Evolutionary conservation across 169 alveolate genomes (phyloP).

Genomic region (Cryptosporidium felis): DNA sequence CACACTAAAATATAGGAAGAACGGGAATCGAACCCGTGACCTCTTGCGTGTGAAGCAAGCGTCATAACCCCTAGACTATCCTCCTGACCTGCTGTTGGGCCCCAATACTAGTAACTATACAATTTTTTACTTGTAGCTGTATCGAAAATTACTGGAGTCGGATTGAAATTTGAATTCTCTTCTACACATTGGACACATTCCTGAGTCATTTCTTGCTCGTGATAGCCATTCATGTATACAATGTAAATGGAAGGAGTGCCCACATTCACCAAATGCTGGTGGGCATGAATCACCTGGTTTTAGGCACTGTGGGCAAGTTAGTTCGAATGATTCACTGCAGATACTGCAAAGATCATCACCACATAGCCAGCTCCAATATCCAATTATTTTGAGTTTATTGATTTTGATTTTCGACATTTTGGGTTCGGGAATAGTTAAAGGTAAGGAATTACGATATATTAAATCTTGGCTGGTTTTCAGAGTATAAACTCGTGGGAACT

Average conservation of each 20-base stretch:
- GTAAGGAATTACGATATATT: background rate
- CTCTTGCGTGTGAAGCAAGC: constrained; percentile 97
- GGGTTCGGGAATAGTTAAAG: background rate
- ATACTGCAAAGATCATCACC: constrained; percentile 83
- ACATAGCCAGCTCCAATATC: constrained; percentile 83
- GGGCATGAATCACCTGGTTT: constrained; percentile 84
- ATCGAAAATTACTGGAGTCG: background rate
- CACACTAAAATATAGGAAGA: constrained; percentile 61
- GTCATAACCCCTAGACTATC: constrained; percentile 96
- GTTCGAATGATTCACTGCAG: constrained; percentile 81
- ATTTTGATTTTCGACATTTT: constrained; percentile 77
- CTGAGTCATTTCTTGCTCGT: constrained; percentile 68
- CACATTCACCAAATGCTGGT: constrained; percentile 84
- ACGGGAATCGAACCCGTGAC: constrained; percentile 97
- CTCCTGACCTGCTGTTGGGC: constrained; percentile 76
- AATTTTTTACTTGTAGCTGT: background rate
- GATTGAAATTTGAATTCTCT: constrained; percentile 72
- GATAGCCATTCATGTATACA: constrained; percentile 83
- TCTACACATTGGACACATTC: constrained; percentile 76
- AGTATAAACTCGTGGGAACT: too few species aligned
- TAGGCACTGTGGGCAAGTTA: constrained; percentile 81
- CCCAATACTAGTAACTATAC: background rate
- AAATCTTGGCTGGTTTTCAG: background rate
- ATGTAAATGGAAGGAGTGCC: constrained; percentile 83
- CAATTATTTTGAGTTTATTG: constrained; percentile 80